Percentiles rank a stretch among this genome's conserved stretches.
phyloP scores from a whole-genome alignment of 805 yeast species.

The Saccharomyces jurei region DNA sequence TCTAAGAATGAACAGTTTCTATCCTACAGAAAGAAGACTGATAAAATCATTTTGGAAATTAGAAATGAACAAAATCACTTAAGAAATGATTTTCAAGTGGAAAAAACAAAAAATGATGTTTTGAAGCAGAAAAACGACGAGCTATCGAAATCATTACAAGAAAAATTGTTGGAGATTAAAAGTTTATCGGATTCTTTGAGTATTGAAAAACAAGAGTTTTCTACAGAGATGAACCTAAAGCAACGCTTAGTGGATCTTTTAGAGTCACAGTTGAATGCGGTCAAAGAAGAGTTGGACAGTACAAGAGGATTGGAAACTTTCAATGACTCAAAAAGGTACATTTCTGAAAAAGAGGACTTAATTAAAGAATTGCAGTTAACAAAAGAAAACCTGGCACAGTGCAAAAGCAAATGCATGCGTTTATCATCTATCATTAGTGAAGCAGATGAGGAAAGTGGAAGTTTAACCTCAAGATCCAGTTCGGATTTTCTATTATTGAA shows the following conservation, averaged over 20 bases:
- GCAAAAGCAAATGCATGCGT: slow-evolving; percentile 27
- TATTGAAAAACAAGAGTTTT: slow-evolving; percentile 39
- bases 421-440: slow-evolving; percentile 40
- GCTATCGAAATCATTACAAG: slow-evolving; percentile 33
- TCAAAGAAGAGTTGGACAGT: slow-evolving; percentile 41
- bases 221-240: slow-evolving; percentile 49
- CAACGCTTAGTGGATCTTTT: slow-evolving; percentile 47
- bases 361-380: slow-evolving; percentile 23
- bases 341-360: slow-evolving; percentile 23
- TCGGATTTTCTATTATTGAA: slow-evolving; percentile 56
- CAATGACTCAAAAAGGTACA: background rate
- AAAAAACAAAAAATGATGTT: slow-evolving; percentile 27
- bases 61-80: slow-evolving; percentile 48
- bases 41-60: slow-evolving; percentile 53
- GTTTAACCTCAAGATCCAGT: slow-evolving; percentile 31
- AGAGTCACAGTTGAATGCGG: slow-evolving; percentile 25
- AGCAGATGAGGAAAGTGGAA: slow-evolving; percentile 21
- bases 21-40: slow-evolving; percentile 20
- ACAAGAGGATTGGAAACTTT: slow-evolving; percentile 38
- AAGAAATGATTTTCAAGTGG: slow-evolving; percentile 23
- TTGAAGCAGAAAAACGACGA: slow-evolving; percentile 32
- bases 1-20: slow-evolving; percentile 28
- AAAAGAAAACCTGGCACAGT: slow-evolving; percentile 29
- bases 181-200: slow-evolving; percentile 37
- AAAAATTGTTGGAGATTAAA: slow-evolving; percentile 36